phyloP scores from a whole-genome alignment of 1,284 basidiomycete genomes.

The Meripilus lineatus region DNA sequence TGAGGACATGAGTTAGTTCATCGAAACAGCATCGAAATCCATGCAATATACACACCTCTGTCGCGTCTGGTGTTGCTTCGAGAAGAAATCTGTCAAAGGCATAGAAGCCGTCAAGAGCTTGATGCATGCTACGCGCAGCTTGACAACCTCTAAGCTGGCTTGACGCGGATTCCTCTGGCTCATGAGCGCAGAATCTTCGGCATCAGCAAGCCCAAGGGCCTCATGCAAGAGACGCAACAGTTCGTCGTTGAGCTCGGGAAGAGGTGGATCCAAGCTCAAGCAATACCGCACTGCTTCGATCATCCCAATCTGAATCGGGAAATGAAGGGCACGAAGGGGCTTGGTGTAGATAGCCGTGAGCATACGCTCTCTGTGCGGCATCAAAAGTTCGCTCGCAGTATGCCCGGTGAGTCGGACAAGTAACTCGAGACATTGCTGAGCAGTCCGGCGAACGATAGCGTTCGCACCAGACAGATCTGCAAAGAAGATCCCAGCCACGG shows the following conservation, averaged over 20 bases:
- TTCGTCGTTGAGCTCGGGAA: conserved; percentile 90
- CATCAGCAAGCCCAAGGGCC: conserved; percentile 92
- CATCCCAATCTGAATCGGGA: conserved; percentile 96
- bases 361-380: conserved; percentile 85
- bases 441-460: conserved; percentile 79
- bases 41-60: conserved; percentile 65
- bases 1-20: conserved; percentile 26
- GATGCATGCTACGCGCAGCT: conserved; percentile 94
- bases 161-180: conserved; percentile 76
- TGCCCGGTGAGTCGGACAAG: conserved; percentile 75
- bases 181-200: conserved; percentile 84
- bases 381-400: conserved; percentile 74
- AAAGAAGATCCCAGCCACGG: conserved; percentile 83
- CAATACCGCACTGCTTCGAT: conserved; percentile 97
- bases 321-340: conserved; percentile 93
- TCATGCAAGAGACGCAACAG: conserved; percentile 91
- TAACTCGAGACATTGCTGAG: conserved; percentile 80
- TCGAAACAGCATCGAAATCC: neutral
- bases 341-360: conserved; percentile 92
- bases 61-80: conserved; percentile 75
- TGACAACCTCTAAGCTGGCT: conserved; percentile 79
- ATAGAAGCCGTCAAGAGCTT: conserved; percentile 92
- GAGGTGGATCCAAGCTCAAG: conserved; percentile 76
- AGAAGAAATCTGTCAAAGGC: conserved; percentile 91
- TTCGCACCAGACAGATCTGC: conserved; percentile 89